Evolutionary conservation across 345 rosid genomes (phyloP).

Genomic region (Triadica sebifera): DNA sequence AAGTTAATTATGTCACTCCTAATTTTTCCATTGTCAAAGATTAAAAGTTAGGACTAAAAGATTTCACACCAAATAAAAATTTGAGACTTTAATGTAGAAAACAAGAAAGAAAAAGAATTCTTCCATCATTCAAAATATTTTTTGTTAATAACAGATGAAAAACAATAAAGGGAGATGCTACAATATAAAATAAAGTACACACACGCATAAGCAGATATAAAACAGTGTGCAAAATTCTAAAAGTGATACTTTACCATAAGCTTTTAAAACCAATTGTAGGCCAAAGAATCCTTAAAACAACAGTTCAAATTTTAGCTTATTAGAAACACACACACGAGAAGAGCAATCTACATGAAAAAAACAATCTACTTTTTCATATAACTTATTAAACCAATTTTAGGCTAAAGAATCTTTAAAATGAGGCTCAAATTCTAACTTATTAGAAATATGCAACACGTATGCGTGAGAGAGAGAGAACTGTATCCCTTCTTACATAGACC

Average conservation of each 20-base stretch:
- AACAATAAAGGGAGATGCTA: neutral
- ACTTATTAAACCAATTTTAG: neutral
- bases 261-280: no score
- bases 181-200: no score
- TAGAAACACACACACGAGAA: neutral
- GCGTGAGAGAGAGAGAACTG: neutral
- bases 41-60: no score
- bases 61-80: no score
- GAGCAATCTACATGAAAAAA: neutral
- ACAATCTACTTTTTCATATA: neutral
- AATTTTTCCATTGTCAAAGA: neutral
- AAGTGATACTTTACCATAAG: no score
- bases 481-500: constrained; percentile 72
- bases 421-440: constrained; percentile 6
- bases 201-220: no score
- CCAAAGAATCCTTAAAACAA: neutral
- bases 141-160: neutral
- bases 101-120: neutral
- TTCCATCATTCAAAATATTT: neutral
- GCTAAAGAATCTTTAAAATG: neutral
- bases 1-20: neutral
- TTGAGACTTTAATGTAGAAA: neutral
- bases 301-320: neutral
- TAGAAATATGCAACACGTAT: constrained; percentile 2
- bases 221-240: no score